Base-by-base conservation (phyloP, 495 filamentous ascomycete genomes). In the Podospora pseudopauciseta region DNA sequence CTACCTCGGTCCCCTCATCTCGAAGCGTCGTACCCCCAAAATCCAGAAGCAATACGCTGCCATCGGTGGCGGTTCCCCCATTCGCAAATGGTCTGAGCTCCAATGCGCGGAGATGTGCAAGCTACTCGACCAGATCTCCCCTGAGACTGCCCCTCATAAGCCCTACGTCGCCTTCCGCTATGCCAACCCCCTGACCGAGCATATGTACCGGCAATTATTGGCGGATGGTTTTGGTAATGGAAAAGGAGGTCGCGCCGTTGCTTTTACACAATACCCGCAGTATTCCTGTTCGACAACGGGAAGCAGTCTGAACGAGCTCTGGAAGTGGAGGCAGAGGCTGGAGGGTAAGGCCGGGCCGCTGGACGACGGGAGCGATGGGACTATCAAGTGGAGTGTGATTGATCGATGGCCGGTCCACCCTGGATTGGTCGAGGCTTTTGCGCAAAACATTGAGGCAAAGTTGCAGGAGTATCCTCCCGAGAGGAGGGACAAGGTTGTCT, bases 151-250 rank as follows among this genome's bases (percentile, higher is more conserved):
- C 5, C 96, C 96, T 9, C 96, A 99, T 76, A 97, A 95, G 76
- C 96, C 96, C 15, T 99, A 99, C 73, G 93, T 99, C 32, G 94
- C 95, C n/a, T 99, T 99, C 78, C 91, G 96, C 62, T 98, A 98
- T 73, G 95, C 95, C 4, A 86, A 92, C 60, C 96, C 96, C 1
- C 80, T 99, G 72, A 99, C 96, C 0, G 96, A 98, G 79, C 89
- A 94, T 62, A 96, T 91, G 86, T 98, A 98, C 75, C 82, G 84
- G 28, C 83, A 86, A 68, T 77, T 99, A 67, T 78, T 97, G 57
- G 88, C 85, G 27, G 96, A 99, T 79, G 96, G 96, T 0, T 94
- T 99, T 72, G 92, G 92, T 49, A 86, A 86, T 28, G 93, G 93
- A 2, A 91, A 88, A 68, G 93, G 93, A 15, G 93, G 93, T 0